A percentile compares a stretch with the other conserved stretches of the same genome.
These are phyloP conservation scores for Puccinia hordei DNA, from an alignment of 1,284 basidiomycete species.

Conservation along the genomic window DNA sequence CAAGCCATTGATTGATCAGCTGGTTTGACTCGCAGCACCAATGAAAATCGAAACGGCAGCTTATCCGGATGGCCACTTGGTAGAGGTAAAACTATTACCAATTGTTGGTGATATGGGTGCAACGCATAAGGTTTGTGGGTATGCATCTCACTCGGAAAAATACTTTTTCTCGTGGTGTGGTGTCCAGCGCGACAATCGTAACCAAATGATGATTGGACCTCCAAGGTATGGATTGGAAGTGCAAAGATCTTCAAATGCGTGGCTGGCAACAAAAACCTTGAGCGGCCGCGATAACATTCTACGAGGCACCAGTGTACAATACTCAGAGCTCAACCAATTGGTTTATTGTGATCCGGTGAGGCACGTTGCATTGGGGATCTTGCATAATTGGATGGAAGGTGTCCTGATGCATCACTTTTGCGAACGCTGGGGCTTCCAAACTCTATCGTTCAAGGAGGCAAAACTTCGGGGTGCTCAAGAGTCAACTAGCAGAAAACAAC, in stretches of 20 bases:
- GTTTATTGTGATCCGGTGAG: no score
- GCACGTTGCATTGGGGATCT: no score
- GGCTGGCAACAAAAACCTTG: background rate
- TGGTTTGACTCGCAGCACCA: no score
- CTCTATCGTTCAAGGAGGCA: background rate
- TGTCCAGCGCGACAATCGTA: background rate
- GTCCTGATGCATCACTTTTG: no score
- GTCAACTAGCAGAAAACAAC: background rate
- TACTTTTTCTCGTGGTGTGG: conserved; percentile 25
- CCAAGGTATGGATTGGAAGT: background rate
- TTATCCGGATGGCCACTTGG: no score
- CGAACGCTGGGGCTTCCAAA: no score
- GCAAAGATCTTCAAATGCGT: background rate
- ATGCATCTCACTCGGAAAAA: conserved; percentile 17
- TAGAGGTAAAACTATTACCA: no score
- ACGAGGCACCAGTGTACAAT: background rate
- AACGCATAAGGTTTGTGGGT: no score
- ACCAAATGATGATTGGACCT: background rate
- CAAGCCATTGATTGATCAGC: no score
- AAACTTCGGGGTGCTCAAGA: background rate
- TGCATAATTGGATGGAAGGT: no score
- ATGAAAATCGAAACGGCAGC: no score
- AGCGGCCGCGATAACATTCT: background rate
- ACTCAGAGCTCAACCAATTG: conserved; percentile 27
- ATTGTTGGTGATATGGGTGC: no score